These are phyloP conservation scores for Zizania latifolia DNA, from an alignment of 176 grass and related monocot species.

Conservation along the genomic window DNA sequence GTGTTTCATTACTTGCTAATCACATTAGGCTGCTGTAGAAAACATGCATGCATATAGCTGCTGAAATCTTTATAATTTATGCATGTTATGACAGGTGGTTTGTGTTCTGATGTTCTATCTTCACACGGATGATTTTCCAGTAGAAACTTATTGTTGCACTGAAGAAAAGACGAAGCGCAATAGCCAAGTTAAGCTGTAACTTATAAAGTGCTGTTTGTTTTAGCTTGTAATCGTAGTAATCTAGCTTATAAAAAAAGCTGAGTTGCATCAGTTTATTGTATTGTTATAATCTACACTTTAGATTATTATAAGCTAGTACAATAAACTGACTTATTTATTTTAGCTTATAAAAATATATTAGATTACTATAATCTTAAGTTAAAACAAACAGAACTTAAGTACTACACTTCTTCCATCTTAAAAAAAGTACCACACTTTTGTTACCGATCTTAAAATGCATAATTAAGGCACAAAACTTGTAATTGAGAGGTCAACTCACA, in stretches of 20 bases:
- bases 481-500: neutral
- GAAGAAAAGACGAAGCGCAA: conserved; percentile 19
- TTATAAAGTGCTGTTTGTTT: no score
- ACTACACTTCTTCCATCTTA: no score
- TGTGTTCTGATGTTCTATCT: conserved; percentile 94
- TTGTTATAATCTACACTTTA: no score
- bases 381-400: no score
- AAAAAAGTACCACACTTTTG: no score
- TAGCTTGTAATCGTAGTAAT: no score
- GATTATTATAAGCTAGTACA: no score
- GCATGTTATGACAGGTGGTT: conserved; percentile 47
- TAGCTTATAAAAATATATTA: no score
- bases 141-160: conserved; percentile 56
- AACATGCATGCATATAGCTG: neutral
- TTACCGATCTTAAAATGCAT: neutral
- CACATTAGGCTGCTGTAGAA: neutral
- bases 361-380: no score
- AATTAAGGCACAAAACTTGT: neutral
- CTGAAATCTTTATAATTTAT: neutral
- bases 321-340: no score
- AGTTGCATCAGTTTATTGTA: no score
- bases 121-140: conserved; percentile 84
- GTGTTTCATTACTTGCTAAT: neutral
- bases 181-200: conserved; percentile 28
- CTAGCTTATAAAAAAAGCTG: no score